phyloP scores from a whole-genome alignment of 192 early-diverging fungal species.

The Linnemannia exigua region DNA sequence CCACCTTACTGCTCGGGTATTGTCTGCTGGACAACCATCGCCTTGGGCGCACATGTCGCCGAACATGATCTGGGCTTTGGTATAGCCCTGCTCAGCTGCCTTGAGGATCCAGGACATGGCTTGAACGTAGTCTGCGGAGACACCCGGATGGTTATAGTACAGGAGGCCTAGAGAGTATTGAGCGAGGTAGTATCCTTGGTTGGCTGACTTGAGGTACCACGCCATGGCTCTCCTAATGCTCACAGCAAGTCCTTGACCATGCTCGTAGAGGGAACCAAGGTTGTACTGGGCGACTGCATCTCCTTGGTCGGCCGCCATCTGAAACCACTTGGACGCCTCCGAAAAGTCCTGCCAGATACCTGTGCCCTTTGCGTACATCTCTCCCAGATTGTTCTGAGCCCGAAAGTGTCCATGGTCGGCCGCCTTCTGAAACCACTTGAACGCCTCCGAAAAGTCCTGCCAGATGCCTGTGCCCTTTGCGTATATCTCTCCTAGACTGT shows the following conservation, averaged over 20 bases:
- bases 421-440: not conserved
- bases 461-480: not conserved
- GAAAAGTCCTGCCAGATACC: not conserved
- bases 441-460: not conserved
- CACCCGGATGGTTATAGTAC: not conserved
- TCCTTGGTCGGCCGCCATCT: not conserved
- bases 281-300: not conserved
- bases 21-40: not conserved
- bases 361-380: not conserved
- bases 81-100: not conserved
- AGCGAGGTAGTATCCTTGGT: not conserved
- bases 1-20: not conserved
- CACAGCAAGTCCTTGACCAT: not conserved
- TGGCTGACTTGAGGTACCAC: not conserved
- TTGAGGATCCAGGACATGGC: not conserved
- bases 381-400: not conserved
- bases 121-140: not conserved
- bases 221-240: not conserved
- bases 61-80: not conserved
- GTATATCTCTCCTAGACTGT: not conserved
- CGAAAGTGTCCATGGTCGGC: not conserved
- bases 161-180: not conserved
- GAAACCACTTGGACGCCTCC: not conserved
- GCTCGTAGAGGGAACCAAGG: not conserved
- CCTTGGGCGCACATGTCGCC: not conserved